A percentile compares a stretch with the other conserved stretches of the same genome.
phyloP scores from a whole-genome alignment of 225 moss, liverwort and hornwort species.

The Marchantia polymorpha region DNA sequence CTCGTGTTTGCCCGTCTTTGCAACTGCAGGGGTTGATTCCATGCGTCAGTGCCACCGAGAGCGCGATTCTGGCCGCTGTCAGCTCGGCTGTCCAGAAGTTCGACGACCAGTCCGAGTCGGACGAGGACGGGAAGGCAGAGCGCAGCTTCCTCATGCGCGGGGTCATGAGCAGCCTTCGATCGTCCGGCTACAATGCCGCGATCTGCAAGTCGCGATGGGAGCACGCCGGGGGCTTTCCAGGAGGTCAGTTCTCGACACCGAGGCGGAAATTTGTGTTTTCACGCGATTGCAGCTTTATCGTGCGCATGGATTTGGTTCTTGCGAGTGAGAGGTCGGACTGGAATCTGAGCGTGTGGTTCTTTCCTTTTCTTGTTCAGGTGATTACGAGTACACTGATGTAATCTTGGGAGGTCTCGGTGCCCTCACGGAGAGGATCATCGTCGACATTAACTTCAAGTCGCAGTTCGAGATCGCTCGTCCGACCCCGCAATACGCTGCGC shows the following conservation, averaged over 20 bases:
- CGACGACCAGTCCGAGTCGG: conserved; percentile 6
- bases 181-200: conserved; percentile 73
- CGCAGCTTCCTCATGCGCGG: conserved; percentile 34
- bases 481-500: conserved; percentile 50
- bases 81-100: conserved; percentile 36
- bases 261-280: not conserved
- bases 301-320: not conserved
- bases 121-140: conserved; percentile 1
- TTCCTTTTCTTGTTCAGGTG: conserved; percentile 37
- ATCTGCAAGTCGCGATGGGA: conserved; percentile 96
- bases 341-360: not conserved
- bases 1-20: not conserved
- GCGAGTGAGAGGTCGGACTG: not conserved
- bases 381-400: conserved; percentile 85
- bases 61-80: conserved; percentile 39
- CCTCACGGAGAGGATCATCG: conserved; percentile 51
- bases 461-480: conserved; percentile 93
- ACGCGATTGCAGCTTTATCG: not conserved
- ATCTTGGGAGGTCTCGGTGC: conserved; percentile 37
- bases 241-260: conserved; percentile 36
- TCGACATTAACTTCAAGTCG: conserved; percentile 69
- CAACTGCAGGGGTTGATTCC: conserved; percentile 39
- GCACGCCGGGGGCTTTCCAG: conserved; percentile 73
- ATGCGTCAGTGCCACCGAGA: conserved; percentile 43
- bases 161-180: conserved; percentile 63